Evolutionary conservation across 106 monocot species (phyloP), one percentile per base, ranked within the genome.

Genomic region (Allium sativum): DNA sequence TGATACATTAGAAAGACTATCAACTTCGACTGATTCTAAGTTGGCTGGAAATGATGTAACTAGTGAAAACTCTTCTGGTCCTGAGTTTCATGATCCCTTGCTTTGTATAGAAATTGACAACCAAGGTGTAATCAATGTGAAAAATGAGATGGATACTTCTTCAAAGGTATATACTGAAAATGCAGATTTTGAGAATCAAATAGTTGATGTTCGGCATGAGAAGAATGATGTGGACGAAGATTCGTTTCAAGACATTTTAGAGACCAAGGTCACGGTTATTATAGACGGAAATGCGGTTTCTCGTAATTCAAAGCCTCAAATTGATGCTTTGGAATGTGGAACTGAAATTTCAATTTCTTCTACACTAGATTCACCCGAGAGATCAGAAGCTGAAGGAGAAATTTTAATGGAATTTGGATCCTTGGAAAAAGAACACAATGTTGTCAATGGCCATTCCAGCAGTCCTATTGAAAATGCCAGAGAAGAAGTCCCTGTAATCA

Each of bases 341-440:
- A 93, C 93, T 19, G 88, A 93, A 65, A 85, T 93, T 55, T 95
- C 95, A 15, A 82, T 95, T 46, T 84, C 87, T 3, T 90, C 95
- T 3, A 90, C 90, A 19, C 90, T 90, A 13, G 95, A 87, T 58
- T 88, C 88, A 18, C 88, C 79, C 6, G 88, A 93, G 55, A 77
- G 84, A 68, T 88, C 93, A 18, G 82, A 88, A 66, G 60, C 72
- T 46, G 95, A 95, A 71, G 94, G 86, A 18, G 86, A 90, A 72
- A 90, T 87, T 69, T 64, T 87, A 22, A 78, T 90, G 41, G 95
- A 90, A 66, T 72, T 84, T 68, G 81, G 75, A 68, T 45, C 68
- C 42, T 53, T 83, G 40, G 81, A 74, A 59, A 79, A 55, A 14
- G 21, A 68, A 20, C 45, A 59, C 47, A 82, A 65, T 72, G 58